Percentiles rank a stretch among this genome's conserved stretches.
Evolutionary conservation across 2,329 filamentous ascomycete species (phyloP).

Genomic region (Pseudocercospora vitis): DNA sequence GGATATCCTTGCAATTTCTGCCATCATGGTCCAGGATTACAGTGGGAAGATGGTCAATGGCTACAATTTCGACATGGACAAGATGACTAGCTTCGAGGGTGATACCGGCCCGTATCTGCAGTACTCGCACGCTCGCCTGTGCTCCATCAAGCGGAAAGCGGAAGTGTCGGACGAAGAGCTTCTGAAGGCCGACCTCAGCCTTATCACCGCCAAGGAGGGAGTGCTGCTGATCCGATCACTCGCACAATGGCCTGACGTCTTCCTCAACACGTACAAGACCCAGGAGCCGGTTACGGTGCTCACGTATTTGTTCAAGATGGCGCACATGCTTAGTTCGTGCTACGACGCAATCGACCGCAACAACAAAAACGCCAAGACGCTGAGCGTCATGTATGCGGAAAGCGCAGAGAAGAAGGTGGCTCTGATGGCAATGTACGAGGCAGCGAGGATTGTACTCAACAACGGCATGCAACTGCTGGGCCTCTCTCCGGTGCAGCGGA

Average conservation of each 20-base stretch:
- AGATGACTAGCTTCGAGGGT: conserved; percentile 81
- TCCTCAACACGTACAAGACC: conserved; percentile 80
- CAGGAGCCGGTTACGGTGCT: conserved; percentile 70
- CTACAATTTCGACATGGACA: conserved; percentile 74
- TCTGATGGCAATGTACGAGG: conserved; percentile 74
- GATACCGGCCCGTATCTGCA: conserved; percentile 84
- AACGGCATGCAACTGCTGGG: conserved; percentile 85
- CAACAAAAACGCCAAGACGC: conserved; percentile 41
- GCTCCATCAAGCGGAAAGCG: conserved; percentile 59
- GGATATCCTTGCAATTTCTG: conserved; percentile 86
- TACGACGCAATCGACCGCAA: conserved; percentile 63
- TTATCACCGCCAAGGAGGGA: conserved; percentile 71
- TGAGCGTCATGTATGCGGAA: conserved; percentile 80
- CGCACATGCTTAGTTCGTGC: conserved; percentile 73
- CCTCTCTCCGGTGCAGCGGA: conserved; percentile 71
- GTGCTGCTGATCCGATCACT: conserved; percentile 71
- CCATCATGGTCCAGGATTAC: conserved; percentile 99
- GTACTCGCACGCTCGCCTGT: conserved; percentile 74
- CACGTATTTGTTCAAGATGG: conserved; percentile 82
- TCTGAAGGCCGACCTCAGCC: conserved; percentile 61
- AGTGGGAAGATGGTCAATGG: conserved; percentile 81
- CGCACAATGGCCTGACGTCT: conserved; percentile 82
- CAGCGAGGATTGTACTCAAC: conserved; percentile 70
- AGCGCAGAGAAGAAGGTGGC: conserved; percentile 64
- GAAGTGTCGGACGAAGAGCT: conserved; percentile 57